A percentile compares a stretch with the other conserved stretches of the same genome.
Evolutionary conservation across 164 flowering plant species (phyloP).

Genomic region (Piper longum): DNA sequence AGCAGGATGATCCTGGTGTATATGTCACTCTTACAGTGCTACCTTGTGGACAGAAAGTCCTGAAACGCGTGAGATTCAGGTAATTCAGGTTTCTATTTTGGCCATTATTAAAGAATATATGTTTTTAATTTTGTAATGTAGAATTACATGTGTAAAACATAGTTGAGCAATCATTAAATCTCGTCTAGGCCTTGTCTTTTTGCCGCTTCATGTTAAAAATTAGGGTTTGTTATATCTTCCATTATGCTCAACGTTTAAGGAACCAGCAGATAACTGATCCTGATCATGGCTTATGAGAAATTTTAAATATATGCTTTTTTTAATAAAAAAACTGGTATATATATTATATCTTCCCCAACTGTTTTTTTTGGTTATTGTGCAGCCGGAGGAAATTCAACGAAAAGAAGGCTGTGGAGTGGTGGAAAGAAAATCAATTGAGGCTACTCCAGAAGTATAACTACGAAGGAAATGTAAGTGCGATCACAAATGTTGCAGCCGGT

Average conservation of each 20-base stretch:
- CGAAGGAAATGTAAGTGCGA: conserved; percentile 18
- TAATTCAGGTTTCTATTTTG: conserved; percentile 11
- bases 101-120: not conserved
- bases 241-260: no score
- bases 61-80: conserved; percentile 72
- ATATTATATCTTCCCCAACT: not conserved
- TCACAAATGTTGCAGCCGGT: conserved; percentile 9
- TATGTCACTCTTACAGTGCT: conserved; percentile 40
- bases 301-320: no score
- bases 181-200: not conserved
- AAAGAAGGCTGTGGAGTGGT: conserved; percentile 55
- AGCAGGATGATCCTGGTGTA: conserved; percentile 66
- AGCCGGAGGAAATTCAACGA: conserved; percentile 46
- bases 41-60: conserved; percentile 42
- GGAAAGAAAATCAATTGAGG: conserved; percentile 44
- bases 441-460: conserved; percentile 36
- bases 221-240: no score
- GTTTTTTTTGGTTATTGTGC: conserved; percentile 9
- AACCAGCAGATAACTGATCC: no score
- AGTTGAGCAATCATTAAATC: not conserved
- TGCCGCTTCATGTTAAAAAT: no score
- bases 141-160: not conserved
- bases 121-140: not conserved
- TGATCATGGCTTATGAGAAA: no score
- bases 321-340: not conserved